Base-by-base conservation (phyloP, 257 asterid species). In the Primulina eburnea region DNA sequence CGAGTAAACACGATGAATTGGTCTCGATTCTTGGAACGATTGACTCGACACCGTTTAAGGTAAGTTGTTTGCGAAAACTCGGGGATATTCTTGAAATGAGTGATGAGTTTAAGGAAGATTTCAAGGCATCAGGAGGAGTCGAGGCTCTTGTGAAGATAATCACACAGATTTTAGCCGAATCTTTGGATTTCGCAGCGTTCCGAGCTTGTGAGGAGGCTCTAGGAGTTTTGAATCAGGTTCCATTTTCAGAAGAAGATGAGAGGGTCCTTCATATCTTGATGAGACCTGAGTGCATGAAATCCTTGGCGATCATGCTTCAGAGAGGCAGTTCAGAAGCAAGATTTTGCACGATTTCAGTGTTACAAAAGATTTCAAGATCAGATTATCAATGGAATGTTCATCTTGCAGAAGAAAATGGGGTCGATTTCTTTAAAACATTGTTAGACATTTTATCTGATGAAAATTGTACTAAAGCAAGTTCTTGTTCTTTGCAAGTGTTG, bases 121-220 rank as follows among this genome's bases (percentile, higher is more conserved):
- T 90, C 75, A 83, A 74, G 76, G 67, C 76, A 24, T 74, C 80
- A 0, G 92, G 92, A 2, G 97, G 98, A 0, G 79, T 90, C 3
- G 95, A 88, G 68, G 80, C 71, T 10, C 75, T 90, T 21, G 83
- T 88, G 17, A 68, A 65, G 65, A 88, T 87, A 1, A 60, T 90
- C 40, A 79, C 74, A 20, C 97, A 90, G 75, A 76, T 88, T 66
- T 62, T 85, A 29, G 62, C 59, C 0, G 96, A 90, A 8, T 73
- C 57, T 6, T 80, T 75, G 2, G 97, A 89, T 85, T 90, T 88
- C 20, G 74, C 50, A 0, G 56, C 86, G 9, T 85, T 88, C 56
- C 73, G 92, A 59, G 95, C 90, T 4, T 87, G 94, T 60, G 98
- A 92, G 60, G 97, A 92, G 76, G 97, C 98, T 1, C 65, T 87